These are phyloP conservation scores for Sphagnum magellanicum DNA, from an alignment of 228 moss, liverwort and hornwort genomes.

Conservation along the genomic window DNA sequence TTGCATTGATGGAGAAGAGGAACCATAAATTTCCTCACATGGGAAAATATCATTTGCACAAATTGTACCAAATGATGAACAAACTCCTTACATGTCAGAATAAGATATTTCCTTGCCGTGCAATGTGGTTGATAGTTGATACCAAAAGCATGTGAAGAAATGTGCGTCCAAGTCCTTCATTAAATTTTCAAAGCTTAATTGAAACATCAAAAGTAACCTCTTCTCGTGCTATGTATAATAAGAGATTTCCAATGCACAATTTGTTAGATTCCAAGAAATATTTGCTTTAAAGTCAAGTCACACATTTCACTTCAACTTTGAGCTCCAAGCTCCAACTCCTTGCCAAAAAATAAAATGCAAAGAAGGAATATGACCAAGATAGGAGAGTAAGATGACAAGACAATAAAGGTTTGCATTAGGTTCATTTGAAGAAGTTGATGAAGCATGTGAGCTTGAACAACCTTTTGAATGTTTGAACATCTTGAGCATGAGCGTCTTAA, in stretches of 20 bases:
- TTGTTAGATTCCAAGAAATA: conserved; percentile 39
- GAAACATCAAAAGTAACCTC: conserved; percentile 2
- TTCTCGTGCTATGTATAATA: conserved; percentile 9
- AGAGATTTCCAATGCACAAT: neutral
- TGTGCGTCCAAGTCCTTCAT: conserved; percentile 21
- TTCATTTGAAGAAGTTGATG: no score
- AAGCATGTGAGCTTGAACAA: no score
- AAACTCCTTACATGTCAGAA: neutral
- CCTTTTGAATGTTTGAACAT: no score
- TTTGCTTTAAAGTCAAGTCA: conserved; percentile 30
- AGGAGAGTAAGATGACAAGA: no score
- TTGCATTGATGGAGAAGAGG: neutral
- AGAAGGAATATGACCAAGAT: no score
- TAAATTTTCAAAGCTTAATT: conserved; percentile 3
- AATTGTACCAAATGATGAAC: conserved; percentile 8
- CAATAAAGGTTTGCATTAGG: no score
- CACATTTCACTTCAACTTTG: no score
- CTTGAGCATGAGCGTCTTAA: no score
- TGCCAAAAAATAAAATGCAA: no score
- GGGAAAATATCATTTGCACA: conserved; percentile 20
- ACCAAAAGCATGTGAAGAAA: conserved; percentile 5
- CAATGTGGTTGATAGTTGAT: neutral
- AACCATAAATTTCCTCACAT: neutral
- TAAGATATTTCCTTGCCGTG: conserved; percentile 6
- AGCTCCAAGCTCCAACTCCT: no score